These are phyloP conservation scores for Verbena officinalis DNA, from an alignment of 257 asterid genomes.

Conservation along the genomic window DNA sequence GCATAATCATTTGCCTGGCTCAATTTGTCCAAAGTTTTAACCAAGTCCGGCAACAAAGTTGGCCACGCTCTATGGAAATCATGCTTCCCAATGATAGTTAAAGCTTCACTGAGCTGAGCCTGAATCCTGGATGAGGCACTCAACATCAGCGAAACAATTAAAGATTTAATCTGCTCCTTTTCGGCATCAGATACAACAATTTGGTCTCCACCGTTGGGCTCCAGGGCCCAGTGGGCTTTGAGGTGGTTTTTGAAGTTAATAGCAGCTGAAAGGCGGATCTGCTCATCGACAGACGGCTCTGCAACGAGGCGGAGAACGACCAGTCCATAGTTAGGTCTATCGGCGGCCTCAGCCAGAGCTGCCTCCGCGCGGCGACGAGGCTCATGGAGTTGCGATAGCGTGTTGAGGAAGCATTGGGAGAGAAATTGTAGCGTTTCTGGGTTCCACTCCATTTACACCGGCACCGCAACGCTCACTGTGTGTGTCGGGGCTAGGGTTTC, in stretches of 20 bases:
- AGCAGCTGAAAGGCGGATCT: constrained; percentile 92
- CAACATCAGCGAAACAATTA: constrained; percentile 72
- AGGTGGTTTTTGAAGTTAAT: constrained; percentile 87
- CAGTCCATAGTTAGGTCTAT: constrained; percentile 66
- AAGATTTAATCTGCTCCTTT: constrained; percentile 75
- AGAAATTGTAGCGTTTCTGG: constrained; percentile 69
- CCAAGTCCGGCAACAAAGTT: constrained; percentile 75
- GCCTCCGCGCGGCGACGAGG: constrained; percentile 84
- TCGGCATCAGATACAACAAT: constrained; percentile 57
- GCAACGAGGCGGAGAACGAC: constrained; percentile 89
- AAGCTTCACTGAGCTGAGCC: constrained; percentile 85
- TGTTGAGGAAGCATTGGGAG: constrained; percentile 79
- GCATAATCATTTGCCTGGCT: constrained; percentile 70
- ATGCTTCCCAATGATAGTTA: constrained; percentile 75
- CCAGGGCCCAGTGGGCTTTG: constrained; percentile 64
- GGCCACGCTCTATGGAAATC: constrained; percentile 85
- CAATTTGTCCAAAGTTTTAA: constrained; percentile 52
- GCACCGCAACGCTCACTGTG: constrained; percentile 1
- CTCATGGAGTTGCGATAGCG: constrained; percentile 71
- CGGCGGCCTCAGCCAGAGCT: constrained; percentile 64
- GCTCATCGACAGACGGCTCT: constrained; percentile 74
- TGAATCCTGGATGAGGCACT: constrained; percentile 61
- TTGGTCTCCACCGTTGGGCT: constrained; percentile 33
- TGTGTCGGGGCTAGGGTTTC: constrained; percentile 36
- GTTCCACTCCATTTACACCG: constrained; percentile 85